These are phyloP conservation scores for Metschnikowia orientalis DNA, from an alignment of 805 yeast genomes.

Conservation along the genomic window DNA sequence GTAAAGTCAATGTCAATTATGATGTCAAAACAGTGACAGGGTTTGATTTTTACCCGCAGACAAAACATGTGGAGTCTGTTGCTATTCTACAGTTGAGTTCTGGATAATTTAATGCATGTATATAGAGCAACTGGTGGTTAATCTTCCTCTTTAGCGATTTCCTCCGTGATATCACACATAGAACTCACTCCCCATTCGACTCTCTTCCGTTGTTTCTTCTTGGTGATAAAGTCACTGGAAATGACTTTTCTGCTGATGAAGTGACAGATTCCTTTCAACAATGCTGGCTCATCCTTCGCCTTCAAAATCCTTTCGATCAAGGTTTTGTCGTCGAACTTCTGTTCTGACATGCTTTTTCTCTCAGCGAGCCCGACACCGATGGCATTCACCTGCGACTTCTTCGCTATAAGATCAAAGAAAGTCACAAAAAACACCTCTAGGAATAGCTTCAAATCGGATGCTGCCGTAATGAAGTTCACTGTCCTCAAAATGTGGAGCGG, in stretches of 20 bases:
- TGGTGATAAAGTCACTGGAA: slow-evolving; percentile 44
- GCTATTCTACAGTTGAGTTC: slow-evolving; percentile 41
- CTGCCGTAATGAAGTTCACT: slow-evolving; percentile 66
- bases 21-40: slow-evolving; percentile 27
- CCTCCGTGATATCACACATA: slow-evolving; percentile 50
- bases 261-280: slow-evolving; percentile 64
- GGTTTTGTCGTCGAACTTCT: slow-evolving; percentile 44
- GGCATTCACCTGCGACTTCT: slow-evolving; percentile 49
- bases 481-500: slow-evolving; percentile 70
- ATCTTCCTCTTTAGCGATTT: slow-evolving; percentile 22
- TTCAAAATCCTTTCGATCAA: slow-evolving; percentile 49
- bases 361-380: slow-evolving; percentile 41
- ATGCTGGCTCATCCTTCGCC: slow-evolving; percentile 52
- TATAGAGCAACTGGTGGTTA: too few species aligned
- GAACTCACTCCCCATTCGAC: slow-evolving; percentile 65
- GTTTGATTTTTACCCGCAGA: slow-evolving; percentile 51
- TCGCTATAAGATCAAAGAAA: slow-evolving; percentile 60
- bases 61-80: slow-evolving; percentile 55
- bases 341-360: slow-evolving; percentile 27
- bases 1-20: slow-evolving; percentile 12
- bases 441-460: slow-evolving; percentile 62
- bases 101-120: too few species aligned
- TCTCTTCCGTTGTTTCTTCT: slow-evolving; percentile 52
- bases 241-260: slow-evolving; percentile 48
- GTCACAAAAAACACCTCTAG: slow-evolving; percentile 70